These are phyloP conservation scores for Psilocybe sp. DNA, from an alignment of 768 basidiomycete genomes.

Conservation along the genomic window DNA sequence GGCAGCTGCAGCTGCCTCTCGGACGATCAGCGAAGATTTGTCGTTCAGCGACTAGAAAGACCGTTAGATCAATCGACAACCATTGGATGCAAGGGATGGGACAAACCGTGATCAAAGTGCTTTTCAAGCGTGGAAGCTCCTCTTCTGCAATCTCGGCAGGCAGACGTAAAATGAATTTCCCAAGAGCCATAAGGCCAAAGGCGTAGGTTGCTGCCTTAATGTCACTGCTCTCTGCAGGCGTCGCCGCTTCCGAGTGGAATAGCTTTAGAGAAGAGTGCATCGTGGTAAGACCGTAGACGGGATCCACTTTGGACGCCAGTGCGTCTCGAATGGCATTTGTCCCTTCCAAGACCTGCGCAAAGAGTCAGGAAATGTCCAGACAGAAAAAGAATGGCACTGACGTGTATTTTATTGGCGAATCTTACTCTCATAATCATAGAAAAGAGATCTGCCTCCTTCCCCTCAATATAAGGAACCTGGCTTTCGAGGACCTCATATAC, in stretches of 20 bases:
- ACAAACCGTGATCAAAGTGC: conserved; percentile 67
- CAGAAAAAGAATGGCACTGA: conserved; percentile 32
- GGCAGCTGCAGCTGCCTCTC: conserved; percentile 78
- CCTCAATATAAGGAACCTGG: conserved; percentile 71
- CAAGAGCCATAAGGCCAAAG: conserved; percentile 80
- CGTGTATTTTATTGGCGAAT: conserved; percentile 69
- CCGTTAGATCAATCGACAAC: conserved; percentile 1
- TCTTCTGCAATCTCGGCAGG: conserved; percentile 86
- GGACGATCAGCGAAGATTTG: conserved; percentile 67
- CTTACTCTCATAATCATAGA: conserved; percentile 67
- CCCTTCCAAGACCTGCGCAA: conserved; percentile 70
- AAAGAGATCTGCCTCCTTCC: conserved; percentile 76
- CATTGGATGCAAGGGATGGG: neutral
- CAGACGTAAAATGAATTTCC: conserved; percentile 77
- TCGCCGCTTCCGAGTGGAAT: conserved; percentile 55
- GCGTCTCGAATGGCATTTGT: conserved; percentile 80
- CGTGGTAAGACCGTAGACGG: conserved; percentile 82
- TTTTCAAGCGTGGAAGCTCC: conserved; percentile 74
- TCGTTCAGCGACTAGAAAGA: conserved; percentile 64
- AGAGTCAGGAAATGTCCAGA: conserved; percentile 4
- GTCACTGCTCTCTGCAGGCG: conserved; percentile 40
- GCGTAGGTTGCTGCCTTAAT: conserved; percentile 68
- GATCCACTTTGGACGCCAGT: conserved; percentile 68
- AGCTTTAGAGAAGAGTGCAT: conserved; percentile 70
- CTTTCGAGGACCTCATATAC: conserved; percentile 83